A percentile compares a stretch with the other conserved stretches of the same genome.
Evolutionary conservation across 73 alveolate species (phyloP).

Genomic region (Symbiodinium pilosum): DNA sequence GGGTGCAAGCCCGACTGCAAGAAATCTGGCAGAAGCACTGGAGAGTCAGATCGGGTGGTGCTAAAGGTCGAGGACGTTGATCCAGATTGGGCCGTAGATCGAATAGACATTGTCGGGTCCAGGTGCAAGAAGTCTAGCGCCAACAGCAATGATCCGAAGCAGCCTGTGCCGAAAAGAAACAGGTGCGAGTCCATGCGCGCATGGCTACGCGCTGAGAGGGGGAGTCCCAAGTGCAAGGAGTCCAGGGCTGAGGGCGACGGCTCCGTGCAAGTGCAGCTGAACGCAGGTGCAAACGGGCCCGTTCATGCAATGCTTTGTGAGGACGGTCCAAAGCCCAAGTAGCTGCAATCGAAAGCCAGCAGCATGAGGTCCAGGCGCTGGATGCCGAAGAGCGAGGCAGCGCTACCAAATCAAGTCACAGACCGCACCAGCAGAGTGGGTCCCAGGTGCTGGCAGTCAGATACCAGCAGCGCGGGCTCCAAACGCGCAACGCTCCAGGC

Average conservation of each 20-base stretch:
- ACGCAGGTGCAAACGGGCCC: not conserved
- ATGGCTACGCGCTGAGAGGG: not conserved
- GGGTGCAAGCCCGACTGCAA: not conserved
- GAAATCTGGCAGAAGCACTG: not conserved
- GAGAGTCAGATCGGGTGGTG: not conserved
- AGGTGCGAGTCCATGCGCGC: not conserved
- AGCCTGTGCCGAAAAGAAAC: not conserved
- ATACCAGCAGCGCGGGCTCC: not conserved
- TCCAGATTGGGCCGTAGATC: constrained; percentile 1
- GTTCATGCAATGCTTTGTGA: not conserved
- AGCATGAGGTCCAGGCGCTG: not conserved
- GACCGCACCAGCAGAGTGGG: not conserved
- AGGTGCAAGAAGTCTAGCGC: constrained; percentile 5
- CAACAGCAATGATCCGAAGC: not conserved
- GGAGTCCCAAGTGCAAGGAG: not conserved
- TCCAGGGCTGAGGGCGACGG: not conserved
- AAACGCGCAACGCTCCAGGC: not conserved
- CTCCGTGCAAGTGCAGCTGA: constrained; percentile 7
- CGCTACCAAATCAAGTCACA: not conserved
- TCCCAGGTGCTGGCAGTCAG: not conserved
- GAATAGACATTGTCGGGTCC: not conserved
- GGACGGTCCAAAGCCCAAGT: not conserved
- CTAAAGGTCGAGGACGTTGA: not conserved
- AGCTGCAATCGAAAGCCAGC: not conserved
- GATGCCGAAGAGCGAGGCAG: not conserved